Base-by-base conservation (phyloP, 371 early-diverging fungal genomes). In the Funneliformis caledonium region DNA sequence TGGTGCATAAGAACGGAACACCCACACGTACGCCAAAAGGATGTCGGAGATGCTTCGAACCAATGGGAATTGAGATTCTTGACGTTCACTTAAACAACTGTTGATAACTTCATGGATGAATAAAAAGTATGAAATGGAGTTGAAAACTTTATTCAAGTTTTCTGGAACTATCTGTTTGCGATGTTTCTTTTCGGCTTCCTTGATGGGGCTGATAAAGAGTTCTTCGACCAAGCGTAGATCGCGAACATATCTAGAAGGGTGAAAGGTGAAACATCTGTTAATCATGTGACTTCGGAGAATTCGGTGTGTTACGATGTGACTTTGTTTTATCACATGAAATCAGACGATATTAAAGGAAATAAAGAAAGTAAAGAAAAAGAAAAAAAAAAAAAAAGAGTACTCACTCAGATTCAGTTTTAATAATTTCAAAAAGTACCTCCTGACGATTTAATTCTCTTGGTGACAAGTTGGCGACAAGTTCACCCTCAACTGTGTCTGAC, bases 81-180 rank as follows among this genome's bases (percentile, higher is more conserved):
- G 80, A 59, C 80, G 80, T 79, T 79, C 80, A 26, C 56, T 70
- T 79, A 79, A 61, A n/a, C 80, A 79, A 59, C 56, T 79, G 14
- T 61, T 79, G 31, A 79, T 79, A 1, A 79, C 80, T 65, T 79
- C 80, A 47, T 79, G 80, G 22, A 79, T 79, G 43, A 79, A 79
- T 70, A 79, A 61, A 31, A 79, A 79, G 72, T 79, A 79, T 52
- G 80, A 79, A 50, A 79, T 59, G 14, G 80, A 68, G 26, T 79
- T 79, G 72, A 79, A 79, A 37, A 79, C n/a, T 69, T 79, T 79
- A 45, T 68, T 79, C 16, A 79, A 48, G 70, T 79, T 79, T 70
- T 50, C 56, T 70, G 80, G 80, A 26, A 79, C 60, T 68, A 59
- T 56, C 26, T 26, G 67, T 45, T 79, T 79, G 1, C 52, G n/a